phyloP scores from a whole-genome alignment of 1,139 yeast genomes.

The Hansenula anomala region DNA sequence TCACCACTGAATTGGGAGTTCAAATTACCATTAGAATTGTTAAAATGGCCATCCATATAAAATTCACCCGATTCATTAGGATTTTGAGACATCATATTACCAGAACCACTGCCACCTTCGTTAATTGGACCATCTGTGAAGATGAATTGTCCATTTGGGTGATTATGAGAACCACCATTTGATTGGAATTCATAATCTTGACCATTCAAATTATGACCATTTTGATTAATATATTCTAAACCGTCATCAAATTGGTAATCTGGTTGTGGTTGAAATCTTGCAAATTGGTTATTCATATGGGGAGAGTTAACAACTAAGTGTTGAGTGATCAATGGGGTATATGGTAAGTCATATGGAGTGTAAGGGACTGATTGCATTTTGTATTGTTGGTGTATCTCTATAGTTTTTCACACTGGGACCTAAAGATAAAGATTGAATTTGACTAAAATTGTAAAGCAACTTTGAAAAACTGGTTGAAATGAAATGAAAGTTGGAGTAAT shows the following conservation, averaged over 20 bases:
- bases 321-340: constrained; percentile 19
- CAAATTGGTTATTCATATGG: constrained; percentile 10
- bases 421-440: too few species aligned
- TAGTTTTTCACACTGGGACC: too few species aligned
- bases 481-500: too few species aligned
- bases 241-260: constrained; percentile 11
- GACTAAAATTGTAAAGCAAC: too few species aligned
- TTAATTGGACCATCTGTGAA: too few species aligned
- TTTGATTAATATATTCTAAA: constrained; percentile 1
- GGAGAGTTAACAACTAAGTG: constrained; percentile 20
- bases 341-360: constrained; percentile 17
- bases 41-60: constrained; percentile 2
- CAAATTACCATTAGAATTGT: neutral
- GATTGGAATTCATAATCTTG: neutral
- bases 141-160: neutral
- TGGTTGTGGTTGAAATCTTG: constrained; percentile 12
- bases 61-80: neutral
- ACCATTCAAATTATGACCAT: neutral
- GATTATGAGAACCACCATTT: neutral
- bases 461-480: too few species aligned
- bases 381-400: too few species aligned
- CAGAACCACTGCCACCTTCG: too few species aligned
- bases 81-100: neutral
- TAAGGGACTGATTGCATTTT: constrained; percentile 17
- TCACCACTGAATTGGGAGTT: constrained; percentile 1